Evolutionary conservation across 331 rosid genomes (phyloP), one percentile per base, ranked within the genome.

Genomic region (Quercus lobata): DNA sequence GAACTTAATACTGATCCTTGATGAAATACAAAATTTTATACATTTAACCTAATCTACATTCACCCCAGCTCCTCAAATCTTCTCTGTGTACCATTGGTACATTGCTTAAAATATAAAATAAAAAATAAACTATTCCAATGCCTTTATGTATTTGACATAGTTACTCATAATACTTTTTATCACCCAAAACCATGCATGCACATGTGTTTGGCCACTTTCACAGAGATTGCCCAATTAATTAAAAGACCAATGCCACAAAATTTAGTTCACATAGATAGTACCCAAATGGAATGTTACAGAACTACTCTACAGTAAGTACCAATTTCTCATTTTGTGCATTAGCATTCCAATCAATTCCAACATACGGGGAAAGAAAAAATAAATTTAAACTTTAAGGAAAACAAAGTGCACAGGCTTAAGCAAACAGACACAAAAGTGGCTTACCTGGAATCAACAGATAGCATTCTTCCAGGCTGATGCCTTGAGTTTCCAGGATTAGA

Each of bases 381-480:
- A 32, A 68, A 34, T 68, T 68, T 2, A 18, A 9, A 34, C 9
- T 68, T 68, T 30, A 30, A 7, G 3, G 4, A 3, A 63, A 16
- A 72, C 44, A 30, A 15, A 54, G 41, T 69, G 77, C 27, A 46
- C 5, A 34, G 29, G 56, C 74, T 57, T 24, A 44, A 75, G 73
- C 27, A 77, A 69, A 53, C 29, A 77, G 60, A 11, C 35, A 78
- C 58, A 81, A 77, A 80, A 73, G 34, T 65, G 74, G 76, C 77
- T 57, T 82, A 91, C 98, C 92, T 91, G 71, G 96, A 84, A 88
- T 94, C 96, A 86, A 93, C 82, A 17, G 91, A 88, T 57, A 94
- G 80, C 97, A 89, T 82, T 90, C 98, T 88, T 84, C 97, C 98
- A 44, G 90, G 94, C 82, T 88, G 90, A 88, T 85, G 80, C 82